Evolutionary conservation across 805 yeast species (phyloP), one percentile per base, ranked within the genome.

Genomic region (Candida pini): DNA sequence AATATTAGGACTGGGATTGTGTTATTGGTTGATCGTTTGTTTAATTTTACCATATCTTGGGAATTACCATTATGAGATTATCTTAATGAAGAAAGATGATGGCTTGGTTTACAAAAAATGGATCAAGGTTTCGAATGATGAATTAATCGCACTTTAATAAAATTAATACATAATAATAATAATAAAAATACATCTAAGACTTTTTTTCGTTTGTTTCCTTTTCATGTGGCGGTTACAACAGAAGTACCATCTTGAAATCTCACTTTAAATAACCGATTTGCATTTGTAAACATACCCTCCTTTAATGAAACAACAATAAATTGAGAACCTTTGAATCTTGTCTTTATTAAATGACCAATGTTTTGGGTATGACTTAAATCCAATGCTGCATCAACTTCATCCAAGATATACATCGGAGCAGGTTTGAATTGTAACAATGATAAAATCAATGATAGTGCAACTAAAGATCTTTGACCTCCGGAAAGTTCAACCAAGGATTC

Each of bases 211-310:
- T n/a, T n/a, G 4, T 28, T 18, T 9, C 13, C 9, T 6, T 3
- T 12, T 41, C 33, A 79, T 71, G 81, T 75, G 5, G 80, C 73
- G 28, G 84, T 77, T 2, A 89, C 97, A 25, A 87, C 88, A 15
- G 96, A 87, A 0, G 96, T 90, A 47, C 98, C 97, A 47, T 92
- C 97, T 55, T 89, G 96, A 61, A 92, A 90, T 47, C 96, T 69
- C 2, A 97, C 88, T 53, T 95, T 75, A 60, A 88, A 92, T 15
- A 92, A 85, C 43, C 95, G 71, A 55, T 94, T 94, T 7, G 98
- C 99, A 60, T 92, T 92, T 8, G 96, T 82, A 55, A 92, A 92
- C 96, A 92, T 87, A 10, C 97, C 98, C 60, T 92, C 99, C 55
- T 92, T 92, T 63, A 92, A 75, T 18, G 96, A 86, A 16, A 92